A percentile compares a stretch with the other conserved stretches of the same genome.
phyloP scores from a whole-genome alignment of 148 eudicot genomes.

The Suaeda aralocaspica region DNA sequence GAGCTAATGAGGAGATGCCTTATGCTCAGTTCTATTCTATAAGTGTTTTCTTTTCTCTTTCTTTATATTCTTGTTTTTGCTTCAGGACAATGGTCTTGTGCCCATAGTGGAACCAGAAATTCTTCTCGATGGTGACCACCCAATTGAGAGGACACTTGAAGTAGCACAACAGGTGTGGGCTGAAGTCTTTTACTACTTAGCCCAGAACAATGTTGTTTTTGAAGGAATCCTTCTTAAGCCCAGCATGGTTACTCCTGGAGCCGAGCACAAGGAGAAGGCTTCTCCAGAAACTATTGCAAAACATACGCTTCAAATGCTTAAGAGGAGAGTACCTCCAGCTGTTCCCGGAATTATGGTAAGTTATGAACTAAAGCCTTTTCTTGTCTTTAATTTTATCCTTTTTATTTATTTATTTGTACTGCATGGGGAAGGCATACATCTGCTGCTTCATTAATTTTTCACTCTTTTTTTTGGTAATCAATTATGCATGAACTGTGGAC shows the following conservation, averaged over 20 bases:
- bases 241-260: slow-evolving; percentile 99
- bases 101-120: slow-evolving; percentile 99
- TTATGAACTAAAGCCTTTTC: neutral
- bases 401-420: neutral
- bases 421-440: too few species aligned
- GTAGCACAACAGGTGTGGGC: slow-evolving; percentile 93
- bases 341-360: slow-evolving; percentile 97
- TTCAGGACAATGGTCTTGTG: slow-evolving; percentile 89
- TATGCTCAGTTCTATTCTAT: neutral
- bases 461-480: too few species aligned
- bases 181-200: slow-evolving; percentile 86
- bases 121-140: slow-evolving; percentile 94
- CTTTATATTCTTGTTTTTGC: neutral
- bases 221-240: slow-evolving; percentile 96
- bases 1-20: neutral
- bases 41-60: too few species aligned
- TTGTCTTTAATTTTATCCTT: neutral
- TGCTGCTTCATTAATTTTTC: too few species aligned
- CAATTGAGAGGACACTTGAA: slow-evolving; percentile 87
- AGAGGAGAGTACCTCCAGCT: slow-evolving; percentile 93
- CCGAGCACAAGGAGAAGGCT: slow-evolving; percentile 87
- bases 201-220: slow-evolving; percentile 74
- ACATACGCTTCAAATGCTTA: slow-evolving; percentile 75
- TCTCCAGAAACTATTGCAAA: slow-evolving; percentile 84
- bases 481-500: too few species aligned